phyloP scores from a whole-genome alignment of 2,329 filamentous ascomycete species.

The Exophiala alcalophila region DNA sequence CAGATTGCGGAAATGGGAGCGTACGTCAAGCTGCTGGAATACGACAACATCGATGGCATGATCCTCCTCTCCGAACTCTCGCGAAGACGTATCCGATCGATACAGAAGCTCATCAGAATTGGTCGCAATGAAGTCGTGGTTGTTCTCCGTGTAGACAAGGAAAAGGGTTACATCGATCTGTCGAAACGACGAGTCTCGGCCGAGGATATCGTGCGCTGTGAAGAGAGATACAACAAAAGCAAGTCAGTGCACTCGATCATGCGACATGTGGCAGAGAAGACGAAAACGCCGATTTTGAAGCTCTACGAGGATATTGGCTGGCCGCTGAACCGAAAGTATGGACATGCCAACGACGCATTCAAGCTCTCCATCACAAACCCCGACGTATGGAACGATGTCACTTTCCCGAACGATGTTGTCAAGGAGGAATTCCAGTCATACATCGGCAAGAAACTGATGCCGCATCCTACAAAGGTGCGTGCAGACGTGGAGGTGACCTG shows the following conservation, averaged over 20 bases:
- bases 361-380: conserved; percentile 99
- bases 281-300: conserved; percentile 85
- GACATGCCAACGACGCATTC: conserved; percentile 95
- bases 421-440: conserved; percentile 89
- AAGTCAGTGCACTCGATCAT: conserved; percentile 99
- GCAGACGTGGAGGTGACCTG: conserved; percentile 96
- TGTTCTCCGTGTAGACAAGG: conserved; percentile 97
- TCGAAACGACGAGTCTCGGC: conserved; percentile 97
- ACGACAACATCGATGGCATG: conserved; percentile 99
- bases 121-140: conserved; percentile 98
- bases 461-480: conserved; percentile 97
- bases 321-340: conserved; percentile 97
- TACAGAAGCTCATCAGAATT: conserved; percentile 97
- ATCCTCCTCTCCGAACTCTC: conserved; percentile 97
- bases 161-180: conserved; percentile 99
- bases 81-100: conserved; percentile 94
- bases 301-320: conserved; percentile 94
- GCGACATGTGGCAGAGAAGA: conserved; percentile 98
- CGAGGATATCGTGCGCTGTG: conserved; percentile 96
- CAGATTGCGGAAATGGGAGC: conserved; percentile 99
- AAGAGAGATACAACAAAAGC: conserved; percentile 99
- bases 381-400: conserved; percentile 90
- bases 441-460: conserved; percentile 94
- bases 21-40: conserved; percentile 98
- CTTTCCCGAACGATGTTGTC: conserved; percentile 80